Conservation (phyloP, 1,284 basidiomycete species). For the Sporisorium reilianum region DNA sequence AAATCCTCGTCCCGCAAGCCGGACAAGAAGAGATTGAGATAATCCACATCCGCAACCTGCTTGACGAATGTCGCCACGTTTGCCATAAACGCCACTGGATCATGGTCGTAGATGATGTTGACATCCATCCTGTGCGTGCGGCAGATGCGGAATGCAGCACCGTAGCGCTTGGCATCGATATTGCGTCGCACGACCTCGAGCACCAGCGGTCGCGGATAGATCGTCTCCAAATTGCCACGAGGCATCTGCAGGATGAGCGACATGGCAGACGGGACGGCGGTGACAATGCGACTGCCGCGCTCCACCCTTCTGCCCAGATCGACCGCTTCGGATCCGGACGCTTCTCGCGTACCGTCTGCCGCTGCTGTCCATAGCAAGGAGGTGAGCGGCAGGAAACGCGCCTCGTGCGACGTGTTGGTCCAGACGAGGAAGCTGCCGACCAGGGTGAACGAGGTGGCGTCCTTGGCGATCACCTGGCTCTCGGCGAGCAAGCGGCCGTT, state of each 20-base stretch:
- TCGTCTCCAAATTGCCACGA: slow-evolving; percentile 93
- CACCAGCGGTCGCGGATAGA: slow-evolving; percentile 91
- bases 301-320: slow-evolving; percentile 63
- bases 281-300: slow-evolving; percentile 65
- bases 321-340: slow-evolving; percentile 25
- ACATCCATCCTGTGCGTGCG: slow-evolving; percentile 93
- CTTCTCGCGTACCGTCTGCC: slow-evolving; percentile 7
- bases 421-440: slow-evolving; percentile 86
- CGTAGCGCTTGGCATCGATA: slow-evolving; percentile 73
- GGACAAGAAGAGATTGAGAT: slow-evolving; percentile 92
- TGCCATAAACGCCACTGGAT: slow-evolving; percentile 77
- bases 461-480: slow-evolving; percentile 73
- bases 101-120: slow-evolving; percentile 85
- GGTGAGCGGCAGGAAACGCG: slow-evolving; percentile 78
- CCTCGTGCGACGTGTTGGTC: slow-evolving; percentile 86
- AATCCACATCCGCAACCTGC: slow-evolving; percentile 88
- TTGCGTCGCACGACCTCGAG: slow-evolving; percentile 73
- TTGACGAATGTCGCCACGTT: slow-evolving; percentile 76
- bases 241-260: slow-evolving; percentile 90
- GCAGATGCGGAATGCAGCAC: slow-evolving; percentile 88
- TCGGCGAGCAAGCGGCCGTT: slow-evolving; percentile 77
- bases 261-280: slow-evolving; percentile 74
- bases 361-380: slow-evolving; percentile 52
- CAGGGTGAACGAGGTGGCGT: slow-evolving; percentile 83
- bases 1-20: slow-evolving; percentile 73